A percentile compares a stretch with the other conserved stretches of the same genome.
phyloP scores from a whole-genome alignment of 139 green algal species.

The Yamagishiella unicocca region DNA sequence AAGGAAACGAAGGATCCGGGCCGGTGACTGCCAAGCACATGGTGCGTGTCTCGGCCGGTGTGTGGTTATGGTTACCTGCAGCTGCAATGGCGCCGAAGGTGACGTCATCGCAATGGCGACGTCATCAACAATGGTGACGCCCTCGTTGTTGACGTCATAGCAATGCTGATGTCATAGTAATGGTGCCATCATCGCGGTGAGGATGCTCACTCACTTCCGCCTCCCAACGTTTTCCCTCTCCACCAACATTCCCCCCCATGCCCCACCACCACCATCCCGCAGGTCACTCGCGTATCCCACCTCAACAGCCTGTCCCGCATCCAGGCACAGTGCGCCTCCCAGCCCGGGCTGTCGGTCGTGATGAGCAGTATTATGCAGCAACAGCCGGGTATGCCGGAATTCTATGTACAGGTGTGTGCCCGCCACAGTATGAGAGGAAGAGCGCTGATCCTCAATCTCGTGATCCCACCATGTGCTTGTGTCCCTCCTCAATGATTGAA shows the following conservation, averaged over 20 bases:
- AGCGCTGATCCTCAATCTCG: not conserved
- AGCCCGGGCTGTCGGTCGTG: not conserved
- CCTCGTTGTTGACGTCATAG: no score
- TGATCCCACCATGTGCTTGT: not conserved
- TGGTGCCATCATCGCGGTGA: not conserved
- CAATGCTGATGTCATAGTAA: no score
- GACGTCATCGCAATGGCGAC: no score
- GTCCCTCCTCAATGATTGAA: not conserved
- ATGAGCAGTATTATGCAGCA: conserved; percentile 28
- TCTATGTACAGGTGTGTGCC: not conserved
- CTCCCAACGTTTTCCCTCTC: not conserved
- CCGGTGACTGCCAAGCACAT: not conserved
- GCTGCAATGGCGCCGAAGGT: no score
- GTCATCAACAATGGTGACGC: no score
- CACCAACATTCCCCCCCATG: not conserved
- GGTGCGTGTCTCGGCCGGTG: no score
- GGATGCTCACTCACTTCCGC: not conserved
- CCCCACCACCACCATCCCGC: not conserved
- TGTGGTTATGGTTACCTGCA: no score
- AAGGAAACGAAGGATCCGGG: not conserved
- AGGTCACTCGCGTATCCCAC: not conserved
- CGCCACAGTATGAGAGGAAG: not conserved
- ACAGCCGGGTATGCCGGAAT: conserved; percentile 2
- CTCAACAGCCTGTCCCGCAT: conserved; percentile 26
- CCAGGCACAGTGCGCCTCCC: conserved; percentile 28